Evolutionary conservation across 2,329 filamentous ascomycete species (phyloP).

Genomic region (Colletotrichum sp.): DNA sequence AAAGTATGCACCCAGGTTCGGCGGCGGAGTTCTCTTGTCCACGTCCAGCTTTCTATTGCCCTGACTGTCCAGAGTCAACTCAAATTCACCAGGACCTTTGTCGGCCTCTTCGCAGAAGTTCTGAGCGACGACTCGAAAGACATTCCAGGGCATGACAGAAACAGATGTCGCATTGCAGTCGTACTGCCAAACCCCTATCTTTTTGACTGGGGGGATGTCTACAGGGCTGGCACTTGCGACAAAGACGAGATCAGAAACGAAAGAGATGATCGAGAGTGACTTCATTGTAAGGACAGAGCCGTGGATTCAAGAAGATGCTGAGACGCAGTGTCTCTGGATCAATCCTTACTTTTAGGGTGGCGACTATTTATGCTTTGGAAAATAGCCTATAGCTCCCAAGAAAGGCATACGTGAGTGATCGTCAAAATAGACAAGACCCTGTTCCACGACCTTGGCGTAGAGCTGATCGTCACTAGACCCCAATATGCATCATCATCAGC

Average conservation of each 20-base stretch:
- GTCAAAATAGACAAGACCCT: too few species aligned
- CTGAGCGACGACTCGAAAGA: background rate
- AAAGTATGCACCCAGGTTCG: background rate
- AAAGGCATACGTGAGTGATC: too few species aligned
- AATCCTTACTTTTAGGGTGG: background rate
- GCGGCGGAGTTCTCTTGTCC: background rate
- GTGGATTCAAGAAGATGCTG: too few species aligned
- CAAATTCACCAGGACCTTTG: background rate
- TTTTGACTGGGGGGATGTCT: background rate
- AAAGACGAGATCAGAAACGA: background rate
- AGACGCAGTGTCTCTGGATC: background rate
- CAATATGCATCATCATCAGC: background rate
- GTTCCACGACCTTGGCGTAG: too few species aligned
- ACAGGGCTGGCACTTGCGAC: background rate
- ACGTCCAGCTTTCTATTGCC: background rate
- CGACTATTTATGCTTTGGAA: background rate
- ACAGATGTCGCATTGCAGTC: background rate
- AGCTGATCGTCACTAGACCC: background rate
- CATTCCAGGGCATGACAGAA: background rate
- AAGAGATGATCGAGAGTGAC: background rate
- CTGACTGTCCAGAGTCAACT: background rate
- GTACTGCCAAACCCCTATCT: background rate
- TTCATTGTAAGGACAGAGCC: background rate
- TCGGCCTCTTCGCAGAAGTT: background rate
- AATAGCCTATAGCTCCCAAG: background rate